Conservation (phyloP, 2,329 filamentous ascomycete species). For the Penicillium sclerotiorum region DNA sequence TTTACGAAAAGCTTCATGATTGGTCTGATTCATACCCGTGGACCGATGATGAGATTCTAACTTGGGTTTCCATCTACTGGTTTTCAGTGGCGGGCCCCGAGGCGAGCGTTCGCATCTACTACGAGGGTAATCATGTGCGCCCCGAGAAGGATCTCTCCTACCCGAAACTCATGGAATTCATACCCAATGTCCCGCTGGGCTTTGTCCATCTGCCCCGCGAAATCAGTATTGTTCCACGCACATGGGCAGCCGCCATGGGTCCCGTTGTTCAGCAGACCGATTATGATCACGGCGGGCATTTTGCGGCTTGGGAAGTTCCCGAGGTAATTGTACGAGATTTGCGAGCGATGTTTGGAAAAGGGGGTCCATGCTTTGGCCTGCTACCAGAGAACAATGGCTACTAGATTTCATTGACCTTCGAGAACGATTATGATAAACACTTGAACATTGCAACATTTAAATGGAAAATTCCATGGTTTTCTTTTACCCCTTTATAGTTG, state of each 20-base stretch:
- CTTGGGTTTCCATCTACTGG: slow-evolving; percentile 74
- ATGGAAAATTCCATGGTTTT: no score
- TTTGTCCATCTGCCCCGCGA: slow-evolving; percentile 24
- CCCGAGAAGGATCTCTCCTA: slow-evolving; percentile 10
- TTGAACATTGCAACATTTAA: no score
- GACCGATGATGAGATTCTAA: slow-evolving; percentile 75
- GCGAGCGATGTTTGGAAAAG: slow-evolving; percentile 17
- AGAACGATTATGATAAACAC: not conserved
- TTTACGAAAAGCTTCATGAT: slow-evolving; percentile 78
- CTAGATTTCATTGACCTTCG: not conserved
- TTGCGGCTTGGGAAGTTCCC: slow-evolving; percentile 27
- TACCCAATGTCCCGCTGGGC: slow-evolving; percentile 21
- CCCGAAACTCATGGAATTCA: slow-evolving; percentile 12
- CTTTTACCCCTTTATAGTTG: no score
- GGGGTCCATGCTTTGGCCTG: slow-evolving; percentile 18
- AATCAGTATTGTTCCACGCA: slow-evolving; percentile 20
- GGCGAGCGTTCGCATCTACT: slow-evolving; percentile 71
- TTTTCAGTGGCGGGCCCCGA: slow-evolving; percentile 71
- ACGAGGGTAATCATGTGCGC: slow-evolving; percentile 53
- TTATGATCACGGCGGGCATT: slow-evolving; percentile 23
- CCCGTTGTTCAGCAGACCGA: slow-evolving; percentile 22
- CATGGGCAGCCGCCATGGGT: slow-evolving; percentile 22
- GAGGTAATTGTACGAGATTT: slow-evolving; percentile 18
- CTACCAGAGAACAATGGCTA: slow-evolving; percentile 12
- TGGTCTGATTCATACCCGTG: slow-evolving; percentile 75